A percentile compares a stretch with the other conserved stretches of the same genome.
Evolutionary conservation across 2,329 filamentous ascomycete genomes (phyloP).

Genomic region (Trichoderma pleuroti): DNA sequence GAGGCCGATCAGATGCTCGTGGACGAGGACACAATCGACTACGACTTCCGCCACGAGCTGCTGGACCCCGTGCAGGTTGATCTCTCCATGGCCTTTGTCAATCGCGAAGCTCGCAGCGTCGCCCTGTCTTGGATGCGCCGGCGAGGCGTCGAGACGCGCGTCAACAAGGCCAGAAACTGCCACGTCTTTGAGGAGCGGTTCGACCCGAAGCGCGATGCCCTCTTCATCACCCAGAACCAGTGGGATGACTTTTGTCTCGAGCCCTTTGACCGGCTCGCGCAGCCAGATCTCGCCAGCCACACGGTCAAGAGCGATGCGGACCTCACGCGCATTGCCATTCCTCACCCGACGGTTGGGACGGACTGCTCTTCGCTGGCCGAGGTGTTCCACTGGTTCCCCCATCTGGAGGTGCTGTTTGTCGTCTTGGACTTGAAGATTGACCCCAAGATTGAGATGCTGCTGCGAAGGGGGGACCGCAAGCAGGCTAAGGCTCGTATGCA

Average conservation of each 20-base stretch:
- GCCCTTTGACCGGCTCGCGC: background rate
- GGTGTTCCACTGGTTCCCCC: background rate
- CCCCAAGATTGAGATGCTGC: background rate
- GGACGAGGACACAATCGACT: background rate
- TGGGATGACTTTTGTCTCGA: background rate
- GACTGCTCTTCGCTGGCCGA: background rate
- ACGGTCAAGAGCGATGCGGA: background rate
- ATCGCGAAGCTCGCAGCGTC: background rate
- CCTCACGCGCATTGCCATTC: background rate
- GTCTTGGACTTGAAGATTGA: background rate
- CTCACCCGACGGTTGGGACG: background rate
- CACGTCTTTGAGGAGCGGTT: background rate
- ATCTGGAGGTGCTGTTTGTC: background rate
- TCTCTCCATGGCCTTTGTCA: background rate
- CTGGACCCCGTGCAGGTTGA: background rate
- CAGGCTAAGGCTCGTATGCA: background rate
- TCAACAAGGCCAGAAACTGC: background rate
- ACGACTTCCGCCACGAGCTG: background rate
- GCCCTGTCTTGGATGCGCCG: background rate
- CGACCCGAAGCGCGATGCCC: background rate
- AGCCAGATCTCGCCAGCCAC: background rate
- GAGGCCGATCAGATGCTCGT: background rate
- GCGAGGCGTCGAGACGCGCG: background rate
- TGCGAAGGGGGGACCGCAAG: background rate
- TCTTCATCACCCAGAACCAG: background rate